phyloP scores from a whole-genome alignment of 768 basidiomycete species.

The Mycena olivaceomarginata region DNA sequence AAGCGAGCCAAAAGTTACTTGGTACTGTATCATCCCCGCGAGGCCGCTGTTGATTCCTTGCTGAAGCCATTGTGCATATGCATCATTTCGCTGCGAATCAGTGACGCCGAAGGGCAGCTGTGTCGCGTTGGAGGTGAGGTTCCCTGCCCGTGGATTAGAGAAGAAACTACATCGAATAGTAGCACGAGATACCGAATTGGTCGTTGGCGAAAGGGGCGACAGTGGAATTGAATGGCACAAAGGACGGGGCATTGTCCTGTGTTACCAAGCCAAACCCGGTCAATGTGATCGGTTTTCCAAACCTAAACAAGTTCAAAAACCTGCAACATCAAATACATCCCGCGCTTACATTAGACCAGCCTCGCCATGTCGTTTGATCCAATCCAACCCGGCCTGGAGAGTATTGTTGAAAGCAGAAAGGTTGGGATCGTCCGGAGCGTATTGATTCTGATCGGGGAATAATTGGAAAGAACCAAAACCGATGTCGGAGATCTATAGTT shows the following conservation, averaged over 20 bases:
- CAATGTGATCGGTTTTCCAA: constrained; percentile 72
- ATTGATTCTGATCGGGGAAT: constrained; percentile 82
- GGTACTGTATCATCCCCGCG: constrained; percentile 68
- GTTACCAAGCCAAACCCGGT: constrained; percentile 81
- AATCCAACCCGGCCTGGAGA: constrained; percentile 69
- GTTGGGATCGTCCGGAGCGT: constrained; percentile 68
- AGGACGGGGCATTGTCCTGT: constrained; percentile 68
- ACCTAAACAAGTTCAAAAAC: constrained; percentile 57
- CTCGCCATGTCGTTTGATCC: constrained; percentile 73
- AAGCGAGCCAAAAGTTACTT: constrained; percentile 52
- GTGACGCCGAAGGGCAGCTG: constrained; percentile 69
- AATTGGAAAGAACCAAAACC: constrained; percentile 77
- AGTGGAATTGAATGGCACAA: constrained; percentile 78
- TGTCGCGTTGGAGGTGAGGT: constrained; percentile 35
- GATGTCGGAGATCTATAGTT: constrained; percentile 67
- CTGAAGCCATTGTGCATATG: constrained; percentile 74
- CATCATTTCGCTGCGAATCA: constrained; percentile 69
- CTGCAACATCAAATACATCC: constrained; percentile 12
- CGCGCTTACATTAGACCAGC: constrained; percentile 63
- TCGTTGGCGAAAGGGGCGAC: constrained; percentile 47
- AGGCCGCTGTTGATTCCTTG: constrained; percentile 59
- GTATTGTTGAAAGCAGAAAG: constrained; percentile 72
- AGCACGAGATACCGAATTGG: constrained; percentile 28
- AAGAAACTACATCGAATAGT: not conserved
- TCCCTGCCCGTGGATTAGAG: constrained; percentile 28